Conservation (phyloP, 1,284 basidiomycete species). For the Pisolithus thermaeus region DNA sequence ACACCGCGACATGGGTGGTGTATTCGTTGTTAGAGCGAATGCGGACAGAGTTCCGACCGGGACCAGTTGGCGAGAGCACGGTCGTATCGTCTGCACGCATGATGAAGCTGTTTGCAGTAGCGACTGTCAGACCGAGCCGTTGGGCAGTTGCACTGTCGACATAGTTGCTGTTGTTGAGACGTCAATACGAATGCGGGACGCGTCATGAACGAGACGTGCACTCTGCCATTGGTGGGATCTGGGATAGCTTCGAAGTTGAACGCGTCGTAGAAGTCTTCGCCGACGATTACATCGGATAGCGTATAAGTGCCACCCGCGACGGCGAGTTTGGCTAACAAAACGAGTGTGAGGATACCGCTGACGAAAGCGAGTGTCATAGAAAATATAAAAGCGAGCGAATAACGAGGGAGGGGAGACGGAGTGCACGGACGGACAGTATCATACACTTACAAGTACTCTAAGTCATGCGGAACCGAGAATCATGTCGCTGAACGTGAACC, state of each 20-base stretch:
- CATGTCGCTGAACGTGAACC: no score
- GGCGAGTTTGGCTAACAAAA: slow-evolving; percentile 12
- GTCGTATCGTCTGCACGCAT: slow-evolving; percentile 50
- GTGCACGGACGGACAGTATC: no score
- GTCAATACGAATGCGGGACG: background rate
- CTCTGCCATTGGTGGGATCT: slow-evolving; percentile 45
- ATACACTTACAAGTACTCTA: no score
- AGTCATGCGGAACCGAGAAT: no score
- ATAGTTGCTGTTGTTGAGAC: slow-evolving; percentile 40
- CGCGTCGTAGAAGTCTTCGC: slow-evolving; percentile 34
- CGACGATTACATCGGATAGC: slow-evolving; percentile 35
- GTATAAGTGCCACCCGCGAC: slow-evolving; percentile 32
- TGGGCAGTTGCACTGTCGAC: slow-evolving; percentile 42
- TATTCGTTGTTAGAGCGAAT: slow-evolving; percentile 48
- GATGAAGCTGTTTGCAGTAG: slow-evolving; percentile 41
- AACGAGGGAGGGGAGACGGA: no score
- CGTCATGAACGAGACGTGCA: slow-evolving; percentile 27
- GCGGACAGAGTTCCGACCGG: slow-evolving; percentile 57
- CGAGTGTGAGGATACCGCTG: slow-evolving; percentile 9
- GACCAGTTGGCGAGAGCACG: slow-evolving; percentile 37
- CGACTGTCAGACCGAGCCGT: slow-evolving; percentile 42
- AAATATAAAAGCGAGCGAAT: background rate
- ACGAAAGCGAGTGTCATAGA: slow-evolving; percentile 14
- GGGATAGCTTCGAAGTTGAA: slow-evolving; percentile 41
- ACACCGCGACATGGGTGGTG: slow-evolving; percentile 53